Evolutionary conservation across 2,329 filamentous ascomycete species (phyloP), one percentile per base, ranked within the genome.

Genomic region (Colletotrichum eremochloae): DNA sequence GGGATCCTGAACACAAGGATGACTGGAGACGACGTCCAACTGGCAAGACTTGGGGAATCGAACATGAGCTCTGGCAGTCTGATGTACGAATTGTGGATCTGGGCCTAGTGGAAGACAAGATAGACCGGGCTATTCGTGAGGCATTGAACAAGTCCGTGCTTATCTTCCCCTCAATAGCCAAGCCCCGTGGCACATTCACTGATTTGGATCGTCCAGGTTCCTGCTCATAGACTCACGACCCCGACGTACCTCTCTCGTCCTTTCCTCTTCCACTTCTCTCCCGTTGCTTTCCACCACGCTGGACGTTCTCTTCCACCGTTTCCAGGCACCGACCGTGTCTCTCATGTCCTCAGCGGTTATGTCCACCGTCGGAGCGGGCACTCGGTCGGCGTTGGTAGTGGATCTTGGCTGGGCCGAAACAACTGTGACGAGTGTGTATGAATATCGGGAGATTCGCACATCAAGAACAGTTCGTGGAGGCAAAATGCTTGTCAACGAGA

Each of bases 391-490:
- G 1, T 81, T 99, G 53, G 90, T 98, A 0, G 86, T 99, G 48
- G 95, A 99, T 78, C 87, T 99, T 72, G 96, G 96, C 55, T 99
- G 96, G 96, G 88, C 91, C 53, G 96, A 98, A 81, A 97, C 95
- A 0, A 88, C 92, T 0, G 89, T 97, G 31, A 97, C 94, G 0
- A 93, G 92, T 7, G 87, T 98, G 8, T 98, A 95, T 79, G 96
- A 99, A 82, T 97, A 95, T 80, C 91, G 94, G 66, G 95, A 97
- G 80, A 90, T 97, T 1, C 86, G 87, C 20, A 90, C 90, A 66
- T 89, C 86, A 68, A 88, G 94, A 66, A 96, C 90, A 50, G 86
- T 94, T 18, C 88, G 96, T 75, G 95, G 90, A 44, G 94, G 92
- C 71, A 95, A 91, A 78, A 81, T 88, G 69, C 83, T 98, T 29